Percentiles rank a stretch among this genome's conserved stretches.
Conservation (phyloP, 1,284 basidiomycete genomes). For the Uromyces viciae-fabae region DNA sequence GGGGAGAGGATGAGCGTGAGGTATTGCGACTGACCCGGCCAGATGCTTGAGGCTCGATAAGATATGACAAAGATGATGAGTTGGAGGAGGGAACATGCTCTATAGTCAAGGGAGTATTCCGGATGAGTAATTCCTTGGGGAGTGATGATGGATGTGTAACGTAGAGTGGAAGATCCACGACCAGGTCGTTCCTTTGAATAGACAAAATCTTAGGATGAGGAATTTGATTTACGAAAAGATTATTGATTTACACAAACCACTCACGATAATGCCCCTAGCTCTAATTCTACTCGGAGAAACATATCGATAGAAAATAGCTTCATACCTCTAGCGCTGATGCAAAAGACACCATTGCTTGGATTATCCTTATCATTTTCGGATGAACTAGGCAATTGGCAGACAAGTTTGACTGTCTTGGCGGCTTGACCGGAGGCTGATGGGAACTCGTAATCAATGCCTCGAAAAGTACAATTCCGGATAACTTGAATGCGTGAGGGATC, state of each 20-base stretch:
- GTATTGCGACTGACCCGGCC: constrained; percentile 21
- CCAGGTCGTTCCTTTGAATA: constrained; percentile 48
- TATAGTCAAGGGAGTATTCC: constrained; percentile 30
- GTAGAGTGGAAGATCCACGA: constrained; percentile 51
- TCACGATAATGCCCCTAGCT: constrained; percentile 50
- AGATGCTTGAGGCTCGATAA: constrained; percentile 21
- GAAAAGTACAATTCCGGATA: constrained; percentile 47
- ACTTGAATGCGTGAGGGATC: constrained; percentile 47
- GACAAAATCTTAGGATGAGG: no score
- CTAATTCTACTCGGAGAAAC: constrained; percentile 48
- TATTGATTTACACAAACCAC: no score
- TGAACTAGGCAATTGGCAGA: constrained; percentile 44
- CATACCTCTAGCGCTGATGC: constrained; percentile 48
- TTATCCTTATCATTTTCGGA: constrained; percentile 19
- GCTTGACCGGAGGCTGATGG: constrained; percentile 46
- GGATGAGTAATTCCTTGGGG: constrained; percentile 47
- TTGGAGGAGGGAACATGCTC: constrained; percentile 22
- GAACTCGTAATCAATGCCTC: constrained; percentile 49
- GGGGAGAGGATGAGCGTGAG: constrained; percentile 37
- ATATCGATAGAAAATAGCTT: constrained; percentile 51
- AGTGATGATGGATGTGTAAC: constrained; percentile 51
- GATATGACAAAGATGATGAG: constrained; percentile 1
- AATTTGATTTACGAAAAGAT: no score
- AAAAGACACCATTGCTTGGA: constrained; percentile 31
- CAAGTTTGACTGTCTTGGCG: constrained; percentile 40